Evolutionary conservation across 177 flowering plant genomes (phyloP).

Genomic region (Vitis hybrid): DNA sequence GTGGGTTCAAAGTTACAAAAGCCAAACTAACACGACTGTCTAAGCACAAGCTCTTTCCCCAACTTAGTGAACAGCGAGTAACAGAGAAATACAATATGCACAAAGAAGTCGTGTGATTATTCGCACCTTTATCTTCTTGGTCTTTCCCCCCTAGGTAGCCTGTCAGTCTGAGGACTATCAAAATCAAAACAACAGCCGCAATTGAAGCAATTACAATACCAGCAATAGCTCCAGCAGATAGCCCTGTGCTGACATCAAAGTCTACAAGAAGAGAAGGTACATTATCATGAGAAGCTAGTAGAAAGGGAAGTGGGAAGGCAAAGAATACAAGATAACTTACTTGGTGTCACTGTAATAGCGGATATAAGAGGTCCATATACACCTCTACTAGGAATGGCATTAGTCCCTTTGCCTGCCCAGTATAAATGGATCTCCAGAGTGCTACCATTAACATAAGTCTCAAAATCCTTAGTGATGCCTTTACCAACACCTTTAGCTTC

Average conservation of each 20-base stretch:
- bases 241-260: constrained; percentile 48
- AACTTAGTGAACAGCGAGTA: not conserved
- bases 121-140: constrained; percentile 56
- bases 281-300: not conserved
- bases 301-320: not conserved
- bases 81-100: not conserved
- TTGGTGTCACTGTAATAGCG: constrained; percentile 87
- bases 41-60: not conserved
- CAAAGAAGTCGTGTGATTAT: not conserved
- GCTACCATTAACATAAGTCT: constrained; percentile 39
- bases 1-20: not conserved
- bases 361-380: constrained; percentile 96
- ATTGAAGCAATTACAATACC: constrained; percentile 61
- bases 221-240: constrained; percentile 68
- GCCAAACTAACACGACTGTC: not conserved
- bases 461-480: constrained; percentile 29
- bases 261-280: constrained; percentile 41
- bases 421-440: constrained; percentile 84
- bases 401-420: constrained; percentile 95
- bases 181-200: constrained; percentile 30
- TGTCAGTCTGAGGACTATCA: constrained; percentile 43
- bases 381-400: constrained; percentile 67
- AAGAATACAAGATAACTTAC: constrained; percentile 39
- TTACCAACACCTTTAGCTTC: constrained; percentile 74
- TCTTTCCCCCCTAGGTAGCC: constrained; percentile 61